These are phyloP conservation scores for Solanum ossicruentum DNA, from an alignment of 257 asterid genomes.

Conservation along the genomic window DNA sequence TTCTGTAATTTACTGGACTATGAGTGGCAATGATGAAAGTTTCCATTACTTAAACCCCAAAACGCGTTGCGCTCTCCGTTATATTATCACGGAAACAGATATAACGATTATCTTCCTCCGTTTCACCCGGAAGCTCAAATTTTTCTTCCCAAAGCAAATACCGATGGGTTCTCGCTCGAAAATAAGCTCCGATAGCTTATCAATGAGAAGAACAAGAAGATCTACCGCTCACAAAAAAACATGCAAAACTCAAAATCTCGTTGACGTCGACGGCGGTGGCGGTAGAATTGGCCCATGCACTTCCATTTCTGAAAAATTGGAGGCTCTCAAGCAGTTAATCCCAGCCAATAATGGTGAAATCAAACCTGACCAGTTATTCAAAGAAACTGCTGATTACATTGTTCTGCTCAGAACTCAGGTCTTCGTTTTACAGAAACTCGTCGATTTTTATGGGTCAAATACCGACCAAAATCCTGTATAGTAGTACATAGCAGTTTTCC, in stretches of 20 bases:
- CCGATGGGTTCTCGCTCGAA: slow-evolving; percentile 43
- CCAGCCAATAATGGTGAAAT: slow-evolving; percentile 24
- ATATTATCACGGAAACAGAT: background rate
- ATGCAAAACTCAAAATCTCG: slow-evolving; percentile 7
- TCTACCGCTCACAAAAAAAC: slow-evolving; percentile 11
- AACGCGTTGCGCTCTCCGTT: slow-evolving; percentile 24
- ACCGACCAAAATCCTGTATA: slow-evolving; percentile 23
- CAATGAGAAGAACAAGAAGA: slow-evolving; percentile 23
- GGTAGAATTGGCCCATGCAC: background rate
- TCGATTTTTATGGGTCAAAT: slow-evolving; percentile 42
- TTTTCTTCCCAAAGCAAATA: background rate
- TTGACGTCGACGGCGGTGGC: background rate
- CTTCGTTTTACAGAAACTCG: slow-evolving; percentile 55
- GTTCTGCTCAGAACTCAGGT: slow-evolving; percentile 60
- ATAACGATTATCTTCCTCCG: background rate
- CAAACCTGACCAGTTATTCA: slow-evolving; percentile 49
- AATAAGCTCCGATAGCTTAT: slow-evolving; percentile 5
- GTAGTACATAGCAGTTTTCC: slow-evolving; percentile 11
- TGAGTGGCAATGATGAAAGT: slow-evolving; percentile 11
- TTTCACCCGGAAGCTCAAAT: background rate
- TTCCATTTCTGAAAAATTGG: slow-evolving; percentile 51
- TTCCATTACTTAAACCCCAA: slow-evolving; percentile 34
- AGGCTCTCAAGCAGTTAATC: slow-evolving; percentile 54
- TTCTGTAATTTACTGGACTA: slow-evolving; percentile 9
- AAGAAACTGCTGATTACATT: slow-evolving; percentile 75